These are phyloP conservation scores for Aspergillus uvarum DNA, from an alignment of 2,329 filamentous ascomycete species.

Conservation along the genomic window DNA sequence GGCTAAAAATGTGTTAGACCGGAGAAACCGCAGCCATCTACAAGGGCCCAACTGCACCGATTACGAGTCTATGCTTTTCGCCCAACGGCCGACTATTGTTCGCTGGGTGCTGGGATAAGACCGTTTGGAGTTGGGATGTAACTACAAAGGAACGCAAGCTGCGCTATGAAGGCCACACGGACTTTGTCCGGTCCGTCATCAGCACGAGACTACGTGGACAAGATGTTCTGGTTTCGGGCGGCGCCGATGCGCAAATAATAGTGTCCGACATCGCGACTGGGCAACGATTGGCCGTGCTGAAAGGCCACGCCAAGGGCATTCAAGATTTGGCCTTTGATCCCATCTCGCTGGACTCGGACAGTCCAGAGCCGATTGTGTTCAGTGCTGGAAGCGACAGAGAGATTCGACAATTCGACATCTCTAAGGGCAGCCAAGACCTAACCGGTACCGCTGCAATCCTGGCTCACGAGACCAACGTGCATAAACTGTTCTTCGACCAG, in stretches of 20 bases:
- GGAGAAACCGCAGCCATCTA: slow-evolving; percentile 54
- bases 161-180: slow-evolving; percentile 73
- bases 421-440: slow-evolving; percentile 38
- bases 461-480: slow-evolving; percentile 88
- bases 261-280: slow-evolving; percentile 76
- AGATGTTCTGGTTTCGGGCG: slow-evolving; percentile 68
- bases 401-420: slow-evolving; percentile 64
- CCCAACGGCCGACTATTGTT: slow-evolving; percentile 62
- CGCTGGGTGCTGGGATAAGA: slow-evolving; percentile 93
- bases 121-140: slow-evolving; percentile 80
- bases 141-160: slow-evolving; percentile 55
- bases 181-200: slow-evolving; percentile 85
- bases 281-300: slow-evolving; percentile 69
- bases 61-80: slow-evolving; percentile 73
- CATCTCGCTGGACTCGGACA: slow-evolving; percentile 48
- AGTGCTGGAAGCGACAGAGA: slow-evolving; percentile 78
- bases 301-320: slow-evolving; percentile 75
- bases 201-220: slow-evolving; percentile 61
- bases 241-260: slow-evolving; percentile 75
- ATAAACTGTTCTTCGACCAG: slow-evolving; percentile 71
- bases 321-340: slow-evolving; percentile 78
- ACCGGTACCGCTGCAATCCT: slow-evolving; percentile 64
- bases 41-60: slow-evolving; percentile 73
- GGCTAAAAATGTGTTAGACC: slow-evolving; percentile 36
- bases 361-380: slow-evolving; percentile 58